A percentile compares a stretch with the other conserved stretches of the same genome.
Conservation (phyloP, 371 early-diverging fungal genomes). For the Coemansia sp. region DNA sequence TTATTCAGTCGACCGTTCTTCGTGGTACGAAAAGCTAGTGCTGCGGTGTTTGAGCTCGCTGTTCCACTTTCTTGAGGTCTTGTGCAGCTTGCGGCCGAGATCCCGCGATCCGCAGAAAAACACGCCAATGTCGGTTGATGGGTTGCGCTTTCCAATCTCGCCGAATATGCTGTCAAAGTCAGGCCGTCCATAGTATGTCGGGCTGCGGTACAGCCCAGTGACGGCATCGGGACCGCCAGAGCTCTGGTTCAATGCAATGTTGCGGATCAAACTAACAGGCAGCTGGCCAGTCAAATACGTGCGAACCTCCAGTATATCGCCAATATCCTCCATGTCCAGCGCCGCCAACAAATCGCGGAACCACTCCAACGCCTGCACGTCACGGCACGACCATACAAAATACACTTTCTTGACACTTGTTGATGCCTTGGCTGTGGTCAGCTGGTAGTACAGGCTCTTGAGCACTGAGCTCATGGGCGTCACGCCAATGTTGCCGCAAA, state of each 20-base stretch:
- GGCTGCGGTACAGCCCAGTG: conserved; percentile 59
- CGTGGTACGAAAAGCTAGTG: conserved; percentile 48
- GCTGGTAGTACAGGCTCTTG: conserved; percentile 53
- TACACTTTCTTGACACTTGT: conserved; percentile 26
- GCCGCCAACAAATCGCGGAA: conserved; percentile 67
- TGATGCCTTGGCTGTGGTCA: conserved; percentile 8
- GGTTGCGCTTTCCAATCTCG: conserved; percentile 54
- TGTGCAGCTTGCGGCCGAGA: conserved; percentile 39
- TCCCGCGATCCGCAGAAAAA: conserved; percentile 68
- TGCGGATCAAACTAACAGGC: conserved; percentile 56
- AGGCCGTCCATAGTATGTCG: conserved; percentile 64
- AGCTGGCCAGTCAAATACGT: conserved; percentile 69
- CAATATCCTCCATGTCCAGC: conserved; percentile 62
- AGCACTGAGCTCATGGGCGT: conserved; percentile 70
- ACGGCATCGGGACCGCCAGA: conserved; percentile 57
- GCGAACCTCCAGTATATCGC: conserved; percentile 66
- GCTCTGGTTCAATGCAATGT: conserved; percentile 57
- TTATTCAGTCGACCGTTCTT: conserved; percentile 23
- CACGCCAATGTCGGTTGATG: conserved; percentile 61
- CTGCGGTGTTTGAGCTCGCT: conserved; percentile 17
- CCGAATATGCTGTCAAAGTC: conserved; percentile 62
- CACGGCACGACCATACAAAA: conserved; percentile 61
- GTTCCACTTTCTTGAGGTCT: conserved; percentile 20
- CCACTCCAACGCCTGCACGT: conserved; percentile 69
- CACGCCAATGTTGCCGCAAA: conserved; percentile 78